phyloP scores from a whole-genome alignment of 352 stramenopile species.

The Globisporangium iwayamae region DNA sequence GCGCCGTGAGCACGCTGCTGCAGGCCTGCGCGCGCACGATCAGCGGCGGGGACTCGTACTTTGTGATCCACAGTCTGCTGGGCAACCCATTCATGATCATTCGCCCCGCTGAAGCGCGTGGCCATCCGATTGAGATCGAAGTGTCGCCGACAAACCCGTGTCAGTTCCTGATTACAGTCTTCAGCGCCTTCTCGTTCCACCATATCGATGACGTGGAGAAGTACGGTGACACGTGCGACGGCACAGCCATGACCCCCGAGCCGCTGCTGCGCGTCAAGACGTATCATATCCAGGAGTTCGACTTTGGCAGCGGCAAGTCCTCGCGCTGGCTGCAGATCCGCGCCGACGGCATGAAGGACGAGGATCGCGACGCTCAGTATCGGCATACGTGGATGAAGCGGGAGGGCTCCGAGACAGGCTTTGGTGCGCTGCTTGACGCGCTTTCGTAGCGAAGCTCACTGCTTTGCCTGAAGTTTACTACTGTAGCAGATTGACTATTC shows the following conservation, averaged over 20 bases:
- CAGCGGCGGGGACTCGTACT: slow-evolving; percentile 77
- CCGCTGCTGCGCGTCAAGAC: slow-evolving; percentile 63
- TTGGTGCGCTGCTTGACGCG: slow-evolving; percentile 28
- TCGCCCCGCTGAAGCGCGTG: slow-evolving; percentile 59
- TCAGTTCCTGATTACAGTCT: slow-evolving; percentile 73
- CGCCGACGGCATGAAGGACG: slow-evolving; percentile 55
- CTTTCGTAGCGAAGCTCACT: slow-evolving; percentile 19
- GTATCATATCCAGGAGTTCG: slow-evolving; percentile 77
- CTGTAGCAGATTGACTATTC: neutral
- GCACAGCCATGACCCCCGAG: slow-evolving; percentile 40
- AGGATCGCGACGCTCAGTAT: slow-evolving; percentile 17
- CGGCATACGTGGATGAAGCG: slow-evolving; percentile 20
- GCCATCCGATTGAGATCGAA: slow-evolving; percentile 71
- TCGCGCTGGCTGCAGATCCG: slow-evolving; percentile 63
- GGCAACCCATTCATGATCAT: slow-evolving; percentile 75
- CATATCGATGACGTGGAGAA: slow-evolving; percentile 76
- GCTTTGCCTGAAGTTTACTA: neutral
- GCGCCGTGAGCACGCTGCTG: slow-evolving; percentile 59
- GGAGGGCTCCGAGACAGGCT: slow-evolving; percentile 26
- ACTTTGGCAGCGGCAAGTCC: slow-evolving; percentile 67
- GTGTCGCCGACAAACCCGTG: slow-evolving; percentile 48
- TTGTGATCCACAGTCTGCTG: slow-evolving; percentile 71
- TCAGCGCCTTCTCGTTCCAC: slow-evolving; percentile 76
- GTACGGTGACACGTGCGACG: slow-evolving; percentile 40
- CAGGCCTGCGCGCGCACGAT: slow-evolving; percentile 75